Conservation (phyloP, 164 flowering plant species). For the Aristolochia californica region DNA sequence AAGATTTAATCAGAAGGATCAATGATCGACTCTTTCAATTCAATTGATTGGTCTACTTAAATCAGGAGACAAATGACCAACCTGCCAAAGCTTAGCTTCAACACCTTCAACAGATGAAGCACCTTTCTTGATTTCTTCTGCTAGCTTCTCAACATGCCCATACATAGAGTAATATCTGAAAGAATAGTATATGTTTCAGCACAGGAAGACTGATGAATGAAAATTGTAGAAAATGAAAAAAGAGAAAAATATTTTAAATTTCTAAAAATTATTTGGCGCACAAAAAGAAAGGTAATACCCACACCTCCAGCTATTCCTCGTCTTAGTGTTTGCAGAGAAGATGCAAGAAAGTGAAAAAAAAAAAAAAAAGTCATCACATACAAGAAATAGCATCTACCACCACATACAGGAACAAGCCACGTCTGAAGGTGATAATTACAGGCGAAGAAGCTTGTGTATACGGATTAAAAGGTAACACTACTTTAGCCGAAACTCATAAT, state of each 20-base stretch:
- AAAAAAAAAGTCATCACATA: too few relatives aligned
- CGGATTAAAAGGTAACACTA: too few relatives aligned
- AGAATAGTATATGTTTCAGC: background rate
- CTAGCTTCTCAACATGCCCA: slow-evolving; percentile 79
- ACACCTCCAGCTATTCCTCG: background rate
- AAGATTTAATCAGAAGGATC: background rate
- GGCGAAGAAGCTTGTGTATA: too few relatives aligned
- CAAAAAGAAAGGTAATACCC: background rate
- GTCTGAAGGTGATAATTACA: too few relatives aligned
- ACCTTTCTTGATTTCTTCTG: slow-evolving; percentile 72
- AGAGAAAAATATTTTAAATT: background rate
- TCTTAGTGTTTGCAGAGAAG: too few relatives aligned
- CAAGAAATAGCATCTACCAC: too few relatives aligned
- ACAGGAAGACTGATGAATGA: too few relatives aligned
- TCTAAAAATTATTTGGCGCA: background rate
- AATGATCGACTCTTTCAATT: background rate
- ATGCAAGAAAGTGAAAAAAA: too few relatives aligned
- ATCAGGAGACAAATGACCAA: slow-evolving; percentile 4
- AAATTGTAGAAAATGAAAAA: too few relatives aligned
- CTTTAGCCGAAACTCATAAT: too few relatives aligned
- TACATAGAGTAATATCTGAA: slow-evolving; percentile 79
- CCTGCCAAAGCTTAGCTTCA: slow-evolving; percentile 79
- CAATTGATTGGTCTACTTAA: background rate
- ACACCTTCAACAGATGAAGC: slow-evolving; percentile 82
- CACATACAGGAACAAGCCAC: too few relatives aligned